Evolutionary conservation across 768 basidiomycete genomes (phyloP), one percentile per base, ranked within the genome.

Genomic region (Rhizopogon sp.): DNA sequence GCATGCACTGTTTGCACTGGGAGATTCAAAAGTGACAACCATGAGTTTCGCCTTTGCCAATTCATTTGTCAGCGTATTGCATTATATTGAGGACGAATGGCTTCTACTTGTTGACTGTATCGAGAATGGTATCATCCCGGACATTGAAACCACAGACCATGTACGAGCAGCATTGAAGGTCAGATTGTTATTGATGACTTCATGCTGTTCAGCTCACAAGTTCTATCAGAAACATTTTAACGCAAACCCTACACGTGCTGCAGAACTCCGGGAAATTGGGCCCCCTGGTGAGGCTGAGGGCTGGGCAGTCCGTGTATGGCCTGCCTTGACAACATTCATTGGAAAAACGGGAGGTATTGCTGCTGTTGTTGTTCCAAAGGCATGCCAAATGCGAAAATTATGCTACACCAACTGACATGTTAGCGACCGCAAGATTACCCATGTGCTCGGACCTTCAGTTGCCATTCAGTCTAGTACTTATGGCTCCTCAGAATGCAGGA

Each of bases 1-100:
- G 5, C 60, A 65, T n/a, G 61, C 59, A 9, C 56, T 65, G 4
- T 66, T 66, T 50, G 59, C 58, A 45, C 55, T 66, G 9, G 40
- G 47, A 6, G 35, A 29, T 25, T 41, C 39, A n/a, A 31, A 56
- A 5, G 3, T 67, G 10, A 14, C 17, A 1, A 20, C 1, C 4
- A 54, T 66, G 20, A 2, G 2, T 1, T 14, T 47, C 13, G 25
- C 53, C 1, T 61, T 63, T 8, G 41, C 52, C 22, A 55, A 58
- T 2, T 13, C 51, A 13, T 58, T 64, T 17, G 11, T 59, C 2
- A 60, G 53, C 29, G 41, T 66, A 20, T n/a, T 65, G 8, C 54
- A 43, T 9, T 47, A 53, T 29, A 43, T 62, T 6, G 47, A 66
- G 20, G 60, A 64, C 6, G 54, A 57, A 11, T 64, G 60, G 63